These are phyloP conservation scores for Podila horticola DNA, from an alignment of 192 early-diverging fungal genomes.

Conservation along the genomic window DNA sequence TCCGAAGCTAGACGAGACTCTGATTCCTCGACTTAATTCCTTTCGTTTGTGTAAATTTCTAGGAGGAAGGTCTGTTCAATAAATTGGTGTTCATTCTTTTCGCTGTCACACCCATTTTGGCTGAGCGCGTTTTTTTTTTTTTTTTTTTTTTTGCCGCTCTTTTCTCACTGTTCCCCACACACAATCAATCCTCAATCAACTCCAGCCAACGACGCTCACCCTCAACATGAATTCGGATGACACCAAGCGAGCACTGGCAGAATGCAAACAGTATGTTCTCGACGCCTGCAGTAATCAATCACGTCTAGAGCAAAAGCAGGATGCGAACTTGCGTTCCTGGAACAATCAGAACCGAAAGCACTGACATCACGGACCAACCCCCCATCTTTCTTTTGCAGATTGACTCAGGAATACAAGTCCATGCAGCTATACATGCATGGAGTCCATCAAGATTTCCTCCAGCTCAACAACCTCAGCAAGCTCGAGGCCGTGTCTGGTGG, in stretches of 20 bases:
- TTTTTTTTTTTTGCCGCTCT: neutral
- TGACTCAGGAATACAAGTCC: conserved; percentile 24
- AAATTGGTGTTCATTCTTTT: too few relatives aligned
- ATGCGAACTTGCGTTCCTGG: neutral
- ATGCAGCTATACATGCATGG: conserved; percentile 38
- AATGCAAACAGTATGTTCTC: too few relatives aligned
- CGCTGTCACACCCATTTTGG: neutral
- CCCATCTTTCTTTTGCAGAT: conserved; percentile 6
- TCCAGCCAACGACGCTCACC: too few relatives aligned
- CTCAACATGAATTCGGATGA: too few relatives aligned
- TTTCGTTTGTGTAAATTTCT: too few relatives aligned
- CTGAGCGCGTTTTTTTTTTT: neutral
- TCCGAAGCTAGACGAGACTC: too few relatives aligned
- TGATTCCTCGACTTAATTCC: too few relatives aligned
- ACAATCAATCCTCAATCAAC: too few relatives aligned
- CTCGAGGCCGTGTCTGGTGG: conserved; percentile 44
- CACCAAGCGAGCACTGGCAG: too few relatives aligned
- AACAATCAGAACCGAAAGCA: neutral
- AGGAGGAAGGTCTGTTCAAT: too few relatives aligned
- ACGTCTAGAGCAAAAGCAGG: neutral
- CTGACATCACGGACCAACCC: too few relatives aligned
- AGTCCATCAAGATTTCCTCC: conserved; percentile 37
- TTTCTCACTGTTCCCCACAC: neutral
- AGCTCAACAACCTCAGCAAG: conserved; percentile 20
- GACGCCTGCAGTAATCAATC: too few relatives aligned